Percentiles rank a stretch among this genome's conserved stretches.
Evolutionary conservation across 1,139 yeast genomes (phyloP).

Genomic region (Sugiyamaella neomexicana): DNA sequence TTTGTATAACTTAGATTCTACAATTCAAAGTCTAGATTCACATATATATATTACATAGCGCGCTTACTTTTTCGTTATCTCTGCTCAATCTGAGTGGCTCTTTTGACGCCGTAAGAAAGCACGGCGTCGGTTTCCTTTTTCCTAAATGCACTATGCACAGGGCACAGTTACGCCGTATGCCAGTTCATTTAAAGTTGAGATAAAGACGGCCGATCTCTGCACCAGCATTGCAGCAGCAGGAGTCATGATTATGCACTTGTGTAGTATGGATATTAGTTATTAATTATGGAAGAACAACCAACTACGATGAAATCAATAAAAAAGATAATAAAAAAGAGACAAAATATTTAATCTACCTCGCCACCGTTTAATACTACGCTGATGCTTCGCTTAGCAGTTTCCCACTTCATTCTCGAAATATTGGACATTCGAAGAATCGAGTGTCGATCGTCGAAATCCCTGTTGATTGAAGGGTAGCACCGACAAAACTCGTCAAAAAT

Average conservation of each 20-base stretch:
- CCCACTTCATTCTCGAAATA: constrained; percentile 10
- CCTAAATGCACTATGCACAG: too few species aligned
- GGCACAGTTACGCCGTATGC: background rate
- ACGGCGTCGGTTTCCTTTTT: background rate
- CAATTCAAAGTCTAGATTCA: too few species aligned
- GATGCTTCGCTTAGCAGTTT: constrained; percentile 8
- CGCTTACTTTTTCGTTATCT: too few species aligned
- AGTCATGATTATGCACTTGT: background rate
- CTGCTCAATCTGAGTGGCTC: too few species aligned
- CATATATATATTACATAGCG: too few species aligned
- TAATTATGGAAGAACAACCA: background rate
- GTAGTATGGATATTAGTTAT: background rate
- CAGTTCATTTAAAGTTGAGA: background rate
- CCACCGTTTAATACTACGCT: background rate
- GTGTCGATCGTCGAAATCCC: constrained; percentile 7
- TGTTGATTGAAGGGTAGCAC: constrained; percentile 3
- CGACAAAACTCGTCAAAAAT: constrained; percentile 18
- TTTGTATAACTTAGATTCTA: too few species aligned
- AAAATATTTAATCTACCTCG: background rate
- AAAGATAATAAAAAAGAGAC: background rate
- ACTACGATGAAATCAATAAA: too few species aligned
- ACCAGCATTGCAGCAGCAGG: background rate
- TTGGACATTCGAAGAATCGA: background rate
- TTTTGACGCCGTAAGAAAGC: background rate
- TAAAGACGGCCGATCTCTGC: background rate